Evolutionary conservation across 1,284 basidiomycete genomes (phyloP).

Genomic region (Cerioporus squamosus): DNA sequence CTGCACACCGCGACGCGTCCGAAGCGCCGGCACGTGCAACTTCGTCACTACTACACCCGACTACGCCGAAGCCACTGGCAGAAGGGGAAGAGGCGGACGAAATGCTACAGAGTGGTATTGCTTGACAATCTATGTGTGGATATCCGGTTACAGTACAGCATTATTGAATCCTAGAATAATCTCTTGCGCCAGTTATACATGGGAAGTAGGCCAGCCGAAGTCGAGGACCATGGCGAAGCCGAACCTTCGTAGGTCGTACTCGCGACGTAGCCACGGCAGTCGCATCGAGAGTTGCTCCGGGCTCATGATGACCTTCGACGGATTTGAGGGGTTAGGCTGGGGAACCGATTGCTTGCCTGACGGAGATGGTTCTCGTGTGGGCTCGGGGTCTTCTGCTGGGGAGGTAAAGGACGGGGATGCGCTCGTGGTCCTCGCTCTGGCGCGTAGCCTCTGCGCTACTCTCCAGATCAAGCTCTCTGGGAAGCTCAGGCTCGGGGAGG

Average conservation of each 20-base stretch:
- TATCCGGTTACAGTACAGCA: constrained; percentile 4
- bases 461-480: neutral
- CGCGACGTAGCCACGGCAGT: constrained; percentile 46
- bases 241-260: constrained; percentile 73
- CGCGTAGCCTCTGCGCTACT: neutral
- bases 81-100: neutral
- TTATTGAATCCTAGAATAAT: constrained; percentile 6
- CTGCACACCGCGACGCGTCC: constrained; percentile 24
- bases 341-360: neutral
- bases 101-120: neutral
- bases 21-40: constrained; percentile 23
- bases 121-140: neutral
- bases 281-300: neutral
- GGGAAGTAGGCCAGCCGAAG: constrained; percentile 59
- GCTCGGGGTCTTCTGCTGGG: neutral
- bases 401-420: neutral
- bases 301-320: neutral
- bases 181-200: neutral
- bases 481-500: neutral
- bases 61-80: neutral
- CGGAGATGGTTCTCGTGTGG: neutral
- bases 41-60: constrained; percentile 14
- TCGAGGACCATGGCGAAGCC: constrained; percentile 74
- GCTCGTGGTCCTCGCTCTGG: neutral
- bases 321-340: neutral